These are phyloP conservation scores for Petasospora rhodanensis DNA, from an alignment of 1,139 yeast species.

Conservation along the genomic window DNA sequence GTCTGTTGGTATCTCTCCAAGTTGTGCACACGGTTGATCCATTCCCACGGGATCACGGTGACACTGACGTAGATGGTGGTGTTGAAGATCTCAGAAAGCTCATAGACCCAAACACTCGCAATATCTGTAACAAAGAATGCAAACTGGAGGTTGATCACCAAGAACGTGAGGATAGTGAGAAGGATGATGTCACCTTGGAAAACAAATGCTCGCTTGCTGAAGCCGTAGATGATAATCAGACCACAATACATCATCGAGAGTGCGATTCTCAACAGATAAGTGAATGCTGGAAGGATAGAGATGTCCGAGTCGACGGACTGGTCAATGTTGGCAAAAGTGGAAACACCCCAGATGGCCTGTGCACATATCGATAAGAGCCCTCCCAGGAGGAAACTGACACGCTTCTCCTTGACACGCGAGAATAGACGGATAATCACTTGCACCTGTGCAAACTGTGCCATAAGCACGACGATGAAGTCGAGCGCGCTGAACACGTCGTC, in stretches of 20 bases:
- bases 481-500: slow-evolving; percentile 50
- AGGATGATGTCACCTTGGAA: slow-evolving; percentile 47
- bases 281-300: slow-evolving; percentile 71
- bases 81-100: slow-evolving; percentile 68
- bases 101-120: slow-evolving; percentile 64
- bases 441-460: slow-evolving; percentile 69
- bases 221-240: slow-evolving; percentile 53
- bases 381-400: slow-evolving; percentile 63
- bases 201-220: slow-evolving; percentile 53
- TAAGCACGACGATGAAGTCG: slow-evolving; percentile 57
- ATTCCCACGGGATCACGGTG: slow-evolving; percentile 81
- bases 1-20: slow-evolving; percentile 65
- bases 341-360: slow-evolving; percentile 66
- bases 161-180: slow-evolving; percentile 54
- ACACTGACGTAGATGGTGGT: slow-evolving; percentile 69
- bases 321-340: slow-evolving; percentile 42
- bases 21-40: slow-evolving; percentile 68
- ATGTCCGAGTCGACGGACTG: slow-evolving; percentile 38
- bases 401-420: slow-evolving; percentile 65
- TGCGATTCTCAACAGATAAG: slow-evolving; percentile 72
- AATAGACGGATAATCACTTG: slow-evolving; percentile 72
- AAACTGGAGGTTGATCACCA: slow-evolving; percentile 60
- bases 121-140: slow-evolving; percentile 79
- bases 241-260: slow-evolving; percentile 70
- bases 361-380: slow-evolving; percentile 50